Base-by-base conservation (phyloP, 73 alveolate species). In the Symbiodinium pilosum region DNA sequence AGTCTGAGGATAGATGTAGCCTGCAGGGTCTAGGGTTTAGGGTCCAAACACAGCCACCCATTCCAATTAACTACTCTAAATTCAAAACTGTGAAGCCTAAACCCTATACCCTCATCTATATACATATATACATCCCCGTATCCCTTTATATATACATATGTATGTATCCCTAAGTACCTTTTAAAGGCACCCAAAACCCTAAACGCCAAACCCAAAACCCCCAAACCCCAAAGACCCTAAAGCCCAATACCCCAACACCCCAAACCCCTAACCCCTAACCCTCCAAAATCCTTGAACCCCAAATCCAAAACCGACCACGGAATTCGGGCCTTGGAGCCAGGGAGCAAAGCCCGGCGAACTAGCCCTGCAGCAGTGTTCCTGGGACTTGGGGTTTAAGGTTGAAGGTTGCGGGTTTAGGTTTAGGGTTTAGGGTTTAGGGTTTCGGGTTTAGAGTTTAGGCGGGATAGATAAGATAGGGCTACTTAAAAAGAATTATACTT, bases 261-360 rank as follows among this genome's bases (percentile, higher is more conserved):
- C 4, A 51, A 51, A 51, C 68, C 68, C 68, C 4, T 0, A 51
- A 51, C 68, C 68, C 68, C 68, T 2, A 51, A 51, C 12, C 8
- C 68, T 24, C 68, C 64, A 11, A 47, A 47, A 47, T 16, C 64
- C 64, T 47, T 11, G 16, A 47, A 7, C 64, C 64, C 7, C 7
- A 47, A 7, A 7, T 16, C 16, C 7, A 47, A 47, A 47, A 47
- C 7, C 64, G 7, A 11, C 64, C 64, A 47, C 64, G 64, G 24
- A 7, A 7, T 16, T 47, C 64, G 64, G 24, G 64, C 75, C 75
- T 88, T 88, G 52, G 95, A 88, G 38, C 95, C 95, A 4, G 95
- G 95, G 34, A 88, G 95, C 95, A 88, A 64, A 2, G 95, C 95
- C 47, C 40, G 59, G 39, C 95, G 95, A 18, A 88, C 95, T 47